A percentile compares a stretch with the other conserved stretches of the same genome.
Conservation (phyloP, 2,329 filamentous ascomycete species). For the Diaporthe humulicola region DNA sequence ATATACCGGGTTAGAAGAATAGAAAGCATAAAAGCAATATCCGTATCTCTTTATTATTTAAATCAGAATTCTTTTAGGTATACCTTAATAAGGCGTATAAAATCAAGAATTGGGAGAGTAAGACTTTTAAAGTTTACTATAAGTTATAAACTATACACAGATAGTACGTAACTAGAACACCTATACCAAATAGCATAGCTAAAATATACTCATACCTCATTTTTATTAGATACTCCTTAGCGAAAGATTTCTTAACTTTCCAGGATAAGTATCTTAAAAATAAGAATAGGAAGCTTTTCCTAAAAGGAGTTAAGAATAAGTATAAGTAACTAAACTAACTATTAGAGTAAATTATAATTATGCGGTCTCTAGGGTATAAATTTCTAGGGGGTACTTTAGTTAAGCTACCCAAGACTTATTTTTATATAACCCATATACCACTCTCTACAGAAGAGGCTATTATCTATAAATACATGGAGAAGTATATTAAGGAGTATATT, state of each 20-base stretch:
- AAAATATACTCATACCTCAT: background rate
- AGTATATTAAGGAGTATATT: background rate
- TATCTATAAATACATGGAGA: background rate
- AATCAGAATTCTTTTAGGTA: background rate
- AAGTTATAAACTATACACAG: background rate
- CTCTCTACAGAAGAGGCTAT: background rate
- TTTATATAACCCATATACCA: background rate
- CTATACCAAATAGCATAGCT: constrained; percentile 3
- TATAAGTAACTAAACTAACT: background rate
- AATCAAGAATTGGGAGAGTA: background rate
- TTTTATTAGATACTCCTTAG: background rate
- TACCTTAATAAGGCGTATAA: background rate
- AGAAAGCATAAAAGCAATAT: background rate
- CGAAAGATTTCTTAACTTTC: background rate
- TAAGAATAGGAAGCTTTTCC: background rate
- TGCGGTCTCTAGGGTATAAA: background rate
- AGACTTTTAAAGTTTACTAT: background rate
- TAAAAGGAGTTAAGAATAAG: background rate
- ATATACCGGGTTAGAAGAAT: background rate
- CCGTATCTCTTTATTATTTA: background rate
- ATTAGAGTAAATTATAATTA: background rate
- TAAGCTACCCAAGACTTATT: background rate
- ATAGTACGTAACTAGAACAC: background rate
- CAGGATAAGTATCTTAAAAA: background rate
- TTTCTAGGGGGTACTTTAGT: background rate